These are phyloP conservation scores for Amanita rubescens DNA, from an alignment of 768 basidiomycete genomes.

Conservation along the genomic window DNA sequence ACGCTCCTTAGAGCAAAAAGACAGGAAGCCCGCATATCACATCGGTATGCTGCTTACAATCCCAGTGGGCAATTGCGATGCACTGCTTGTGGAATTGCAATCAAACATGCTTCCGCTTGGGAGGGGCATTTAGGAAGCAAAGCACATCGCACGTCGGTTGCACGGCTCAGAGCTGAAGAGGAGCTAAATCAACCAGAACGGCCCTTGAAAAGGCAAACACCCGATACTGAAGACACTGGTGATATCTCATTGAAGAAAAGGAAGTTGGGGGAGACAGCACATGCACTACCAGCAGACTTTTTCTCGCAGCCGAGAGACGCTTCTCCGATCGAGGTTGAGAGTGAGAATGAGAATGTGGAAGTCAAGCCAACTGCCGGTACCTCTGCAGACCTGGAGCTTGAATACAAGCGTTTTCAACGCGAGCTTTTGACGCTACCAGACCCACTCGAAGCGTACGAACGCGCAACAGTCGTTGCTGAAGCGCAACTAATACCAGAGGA, in stretches of 20 bases:
- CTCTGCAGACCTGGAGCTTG: slow-evolving; percentile 61
- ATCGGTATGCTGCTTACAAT: slow-evolving; percentile 68
- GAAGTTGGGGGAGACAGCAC: slow-evolving; percentile 1
- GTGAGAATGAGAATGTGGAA: slow-evolving; percentile 20
- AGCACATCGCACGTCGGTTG: slow-evolving; percentile 60
- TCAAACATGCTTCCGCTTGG: slow-evolving; percentile 83
- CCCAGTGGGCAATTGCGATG: slow-evolving; percentile 64
- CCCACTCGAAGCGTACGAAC: slow-evolving; percentile 47
- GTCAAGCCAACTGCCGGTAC: slow-evolving; percentile 14
- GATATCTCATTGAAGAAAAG: slow-evolving; percentile 12
- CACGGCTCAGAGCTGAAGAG: slow-evolving; percentile 48
- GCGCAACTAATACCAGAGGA: slow-evolving; percentile 45
- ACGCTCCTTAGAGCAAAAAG: slow-evolving; percentile 80
- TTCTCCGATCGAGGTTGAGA: slow-evolving; percentile 36
- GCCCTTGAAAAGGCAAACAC: slow-evolving; percentile 19
- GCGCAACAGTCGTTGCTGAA: slow-evolving; percentile 67
- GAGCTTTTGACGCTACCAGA: slow-evolving; percentile 45
- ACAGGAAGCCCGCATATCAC: slow-evolving; percentile 62
- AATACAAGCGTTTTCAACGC: slow-evolving; percentile 52
- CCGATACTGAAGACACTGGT: slow-evolving; percentile 15
- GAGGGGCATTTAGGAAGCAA: slow-evolving; percentile 83
- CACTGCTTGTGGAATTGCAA: slow-evolving; percentile 46
- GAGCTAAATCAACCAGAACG: slow-evolving; percentile 26
- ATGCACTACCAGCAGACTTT: slow-evolving; percentile 58
- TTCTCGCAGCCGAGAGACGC: slow-evolving; percentile 68